Percentiles rank a stretch among this genome's conserved stretches.
phyloP scores from a whole-genome alignment of 371 early-diverging fungal genomes.

The Fennellomyces sp. region DNA sequence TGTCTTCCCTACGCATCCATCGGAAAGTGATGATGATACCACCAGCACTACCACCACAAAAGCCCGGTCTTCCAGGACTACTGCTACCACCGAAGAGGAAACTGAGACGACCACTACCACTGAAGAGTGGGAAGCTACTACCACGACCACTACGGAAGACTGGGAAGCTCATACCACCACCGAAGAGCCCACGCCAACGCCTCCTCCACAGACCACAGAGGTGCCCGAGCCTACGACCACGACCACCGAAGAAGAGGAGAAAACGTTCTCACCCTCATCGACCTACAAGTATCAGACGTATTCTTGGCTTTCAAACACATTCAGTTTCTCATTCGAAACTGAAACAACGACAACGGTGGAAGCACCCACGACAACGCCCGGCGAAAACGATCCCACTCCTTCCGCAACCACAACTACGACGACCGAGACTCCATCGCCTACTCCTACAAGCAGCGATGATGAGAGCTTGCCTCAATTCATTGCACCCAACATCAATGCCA shows the following conservation, averaged over 20 bases:
- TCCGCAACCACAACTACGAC: slow-evolving; percentile 4
- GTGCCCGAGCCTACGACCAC: slow-evolving; percentile 7
- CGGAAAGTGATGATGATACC: background rate
- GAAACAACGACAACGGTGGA: slow-evolving; percentile 6
- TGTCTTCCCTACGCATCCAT: too few relatives aligned
- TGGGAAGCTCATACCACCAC: slow-evolving; percentile 20
- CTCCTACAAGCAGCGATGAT: background rate
- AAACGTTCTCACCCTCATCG: slow-evolving; percentile 14
- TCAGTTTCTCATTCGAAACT: slow-evolving; percentile 19
- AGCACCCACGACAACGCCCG: background rate
- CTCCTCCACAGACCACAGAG: background rate
- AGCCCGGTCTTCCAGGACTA: background rate
- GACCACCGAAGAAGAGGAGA: slow-evolving; percentile 6
- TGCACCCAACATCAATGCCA: slow-evolving; percentile 49
- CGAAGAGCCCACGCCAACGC: slow-evolving; percentile 7
- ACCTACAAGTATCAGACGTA: slow-evolving; percentile 18
- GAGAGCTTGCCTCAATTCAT: slow-evolving; percentile 41
- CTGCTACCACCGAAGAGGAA: background rate
- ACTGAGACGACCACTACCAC: slow-evolving; percentile 11
- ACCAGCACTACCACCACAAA: background rate
- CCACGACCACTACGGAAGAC: slow-evolving; percentile 6
- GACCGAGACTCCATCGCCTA: background rate
- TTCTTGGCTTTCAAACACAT: slow-evolving; percentile 18
- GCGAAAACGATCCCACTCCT: slow-evolving; percentile 2
- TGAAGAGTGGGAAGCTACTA: slow-evolving; percentile 8